Base-by-base conservation (phyloP, 352 stramenopile species). In the Phytophthora litchii region DNA sequence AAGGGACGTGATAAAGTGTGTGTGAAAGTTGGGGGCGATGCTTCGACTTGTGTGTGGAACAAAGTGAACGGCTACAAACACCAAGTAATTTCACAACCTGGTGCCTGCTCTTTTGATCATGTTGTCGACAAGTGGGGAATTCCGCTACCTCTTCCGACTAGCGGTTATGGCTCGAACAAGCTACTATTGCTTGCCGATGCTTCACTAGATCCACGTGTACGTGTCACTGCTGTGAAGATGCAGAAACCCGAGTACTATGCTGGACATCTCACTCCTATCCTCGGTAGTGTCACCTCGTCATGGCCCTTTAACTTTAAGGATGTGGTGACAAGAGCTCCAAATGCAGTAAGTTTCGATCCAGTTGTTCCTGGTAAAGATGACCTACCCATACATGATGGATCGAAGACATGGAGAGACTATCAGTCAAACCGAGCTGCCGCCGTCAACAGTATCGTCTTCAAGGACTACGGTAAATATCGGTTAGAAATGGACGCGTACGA, bases 331-430 rank as follows among this genome's bases (percentile, higher is more conserved):
- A 57, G 32, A 43, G 35, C 50, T 53, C 27, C 51, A 14, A 69
- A 45, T 10, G 50, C 45, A 29, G 19, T 41, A 40, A 43, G 25
- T 16, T 46, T 76, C 13, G 42, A 43, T 3, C 25, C 51, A 11
- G 43, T 61, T 34, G 32, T 76, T 43, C 25, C 49, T 9, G 40
- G 36, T 2, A 34, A 21, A 11, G 36, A 29, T 3, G 38, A 61
- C 19, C 13, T 57, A 1, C 29, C 54, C 14, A 51, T 71, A 27
- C 45, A 64, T 4, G 55, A 71, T 25, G 34, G 36, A 34, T 45
- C 53, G 0, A 78, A 76, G 53, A 63, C 64, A 2, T 91, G 79
- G 79, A 72, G 57, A 17, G 69, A 83, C 12, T 88, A 82, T 56
- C 76, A 88, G 36, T 42, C 42, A 13, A 41, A 76, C 48, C 54